A percentile compares a stretch with the other conserved stretches of the same genome.
phyloP scores from a whole-genome alignment of 2,329 filamentous ascomycete genomes.

The Endoconidiophora polonica region DNA sequence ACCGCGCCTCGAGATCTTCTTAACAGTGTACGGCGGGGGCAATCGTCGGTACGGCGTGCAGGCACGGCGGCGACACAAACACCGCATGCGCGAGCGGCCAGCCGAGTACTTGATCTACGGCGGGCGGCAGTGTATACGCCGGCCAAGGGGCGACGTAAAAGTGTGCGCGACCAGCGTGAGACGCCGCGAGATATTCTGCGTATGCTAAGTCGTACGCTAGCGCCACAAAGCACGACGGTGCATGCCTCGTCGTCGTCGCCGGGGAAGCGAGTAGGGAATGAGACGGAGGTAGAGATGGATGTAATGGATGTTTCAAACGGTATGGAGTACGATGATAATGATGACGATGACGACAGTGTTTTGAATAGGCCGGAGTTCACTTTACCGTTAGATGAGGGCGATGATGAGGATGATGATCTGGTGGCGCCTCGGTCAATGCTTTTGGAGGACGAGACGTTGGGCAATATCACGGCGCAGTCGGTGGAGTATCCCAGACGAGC shows the following conservation, averaged over 20 bases:
- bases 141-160: constrained; percentile 39
- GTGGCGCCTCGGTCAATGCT: constrained; percentile 36
- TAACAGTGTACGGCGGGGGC: constrained; percentile 25
- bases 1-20: constrained; percentile 22
- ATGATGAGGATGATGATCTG: constrained; percentile 34
- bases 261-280: constrained; percentile 14
- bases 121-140: constrained; percentile 44
- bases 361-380: constrained; percentile 38
- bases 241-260: constrained; percentile 32
- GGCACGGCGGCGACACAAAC: constrained; percentile 27
- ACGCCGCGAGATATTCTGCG: constrained; percentile 37
- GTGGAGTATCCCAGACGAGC: constrained; percentile 42
- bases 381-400: constrained; percentile 30
- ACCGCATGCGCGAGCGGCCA: constrained; percentile 45
- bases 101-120: constrained; percentile 39
- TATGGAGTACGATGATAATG: constrained; percentile 18
- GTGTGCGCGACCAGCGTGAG: constrained; percentile 37
- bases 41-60: constrained; percentile 18
- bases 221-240: constrained; percentile 29
- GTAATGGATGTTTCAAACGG: constrained; percentile 9
- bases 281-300: constrained; percentile 17
- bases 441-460: constrained; percentile 35
- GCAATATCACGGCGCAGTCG: constrained; percentile 40
- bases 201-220: constrained; percentile 36
- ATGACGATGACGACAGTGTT: constrained; percentile 35